A percentile compares a stretch with the other conserved stretches of the same genome.
Evolutionary conservation across 2,329 filamentous ascomycete species (phyloP).

Genomic region (Ophiocordyceps australis): DNA sequence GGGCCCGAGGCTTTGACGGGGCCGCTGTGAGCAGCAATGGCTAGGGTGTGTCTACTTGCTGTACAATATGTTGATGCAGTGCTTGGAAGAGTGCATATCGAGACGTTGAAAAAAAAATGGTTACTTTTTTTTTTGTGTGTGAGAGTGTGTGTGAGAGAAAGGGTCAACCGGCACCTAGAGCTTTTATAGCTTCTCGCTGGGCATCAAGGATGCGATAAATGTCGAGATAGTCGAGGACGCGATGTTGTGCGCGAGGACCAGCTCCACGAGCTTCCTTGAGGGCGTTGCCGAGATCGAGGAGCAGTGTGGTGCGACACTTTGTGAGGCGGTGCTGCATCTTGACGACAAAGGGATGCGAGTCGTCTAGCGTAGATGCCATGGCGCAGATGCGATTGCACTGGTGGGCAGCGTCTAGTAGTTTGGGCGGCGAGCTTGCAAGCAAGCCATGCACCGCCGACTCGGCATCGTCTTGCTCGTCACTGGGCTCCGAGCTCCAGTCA

Average conservation of each 20-base stretch:
- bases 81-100: constrained; percentile 6
- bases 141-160: background rate
- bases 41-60: constrained; percentile 10
- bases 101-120: background rate
- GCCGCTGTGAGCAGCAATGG: constrained; percentile 32
- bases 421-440: constrained; percentile 26
- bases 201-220: constrained; percentile 35
- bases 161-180: constrained; percentile 20
- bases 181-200: constrained; percentile 31
- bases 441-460: constrained; percentile 11
- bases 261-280: constrained; percentile 23
- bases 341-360: constrained; percentile 27
- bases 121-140: constrained; percentile 3
- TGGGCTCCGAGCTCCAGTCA: constrained; percentile 12
- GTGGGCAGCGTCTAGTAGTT: constrained; percentile 23
- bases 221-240: constrained; percentile 30
- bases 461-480: constrained; percentile 19
- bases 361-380: constrained; percentile 24
- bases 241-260: constrained; percentile 20
- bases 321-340: constrained; percentile 32
- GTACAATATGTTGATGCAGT: too few species aligned
- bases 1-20: constrained; percentile 31
- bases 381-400: constrained; percentile 24
- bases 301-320: constrained; percentile 35
- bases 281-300: constrained; percentile 35